These are phyloP conservation scores for Blastocystis sp. DNA, from an alignment of 352 stramenopile species.

Conservation along the genomic window DNA sequence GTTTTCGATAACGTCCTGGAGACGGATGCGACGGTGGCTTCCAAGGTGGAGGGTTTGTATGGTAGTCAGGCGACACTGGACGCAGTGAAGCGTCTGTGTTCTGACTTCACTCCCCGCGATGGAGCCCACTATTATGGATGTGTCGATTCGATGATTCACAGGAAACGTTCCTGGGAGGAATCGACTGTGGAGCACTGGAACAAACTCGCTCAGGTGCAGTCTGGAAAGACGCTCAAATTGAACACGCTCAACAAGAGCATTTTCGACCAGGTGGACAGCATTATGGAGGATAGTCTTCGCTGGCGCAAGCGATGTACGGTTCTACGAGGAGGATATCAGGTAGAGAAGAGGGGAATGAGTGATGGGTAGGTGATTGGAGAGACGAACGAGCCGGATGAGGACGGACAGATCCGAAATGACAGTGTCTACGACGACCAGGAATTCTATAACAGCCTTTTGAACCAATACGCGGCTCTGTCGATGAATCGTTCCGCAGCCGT, in stretches of 20 bases:
- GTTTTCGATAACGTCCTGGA: not conserved
- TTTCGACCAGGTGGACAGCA: slow-evolving; percentile 34
- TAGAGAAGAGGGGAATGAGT: not conserved
- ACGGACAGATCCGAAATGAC: slow-evolving; percentile 2
- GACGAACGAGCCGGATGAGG: slow-evolving; percentile 14
- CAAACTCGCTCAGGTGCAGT: slow-evolving; percentile 51
- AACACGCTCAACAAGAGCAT: slow-evolving; percentile 46
- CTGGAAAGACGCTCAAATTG: slow-evolving; percentile 35
- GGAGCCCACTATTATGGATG: not conserved
- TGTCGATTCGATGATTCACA: not conserved
- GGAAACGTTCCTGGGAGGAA: slow-evolving; percentile 48
- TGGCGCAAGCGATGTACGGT: slow-evolving; percentile 54
- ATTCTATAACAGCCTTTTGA: slow-evolving; percentile 55
- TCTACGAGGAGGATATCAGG: slow-evolving; percentile 50
- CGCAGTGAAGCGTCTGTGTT: not conserved
- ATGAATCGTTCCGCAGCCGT: slow-evolving; percentile 44
- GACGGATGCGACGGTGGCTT: not conserved
- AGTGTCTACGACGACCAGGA: slow-evolving; percentile 56
- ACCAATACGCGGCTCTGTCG: slow-evolving; percentile 20
- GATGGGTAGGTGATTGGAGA: slow-evolving; percentile 33
- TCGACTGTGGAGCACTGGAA: slow-evolving; percentile 30
- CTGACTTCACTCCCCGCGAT: not conserved
- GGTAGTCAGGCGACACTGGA: not conserved
- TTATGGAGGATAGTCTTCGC: slow-evolving; percentile 41
- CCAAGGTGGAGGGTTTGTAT: not conserved